Percentiles rank a stretch among this genome's conserved stretches.
phyloP scores from a whole-genome alignment of 768 basidiomycete species.

The Amanita rubescens region DNA sequence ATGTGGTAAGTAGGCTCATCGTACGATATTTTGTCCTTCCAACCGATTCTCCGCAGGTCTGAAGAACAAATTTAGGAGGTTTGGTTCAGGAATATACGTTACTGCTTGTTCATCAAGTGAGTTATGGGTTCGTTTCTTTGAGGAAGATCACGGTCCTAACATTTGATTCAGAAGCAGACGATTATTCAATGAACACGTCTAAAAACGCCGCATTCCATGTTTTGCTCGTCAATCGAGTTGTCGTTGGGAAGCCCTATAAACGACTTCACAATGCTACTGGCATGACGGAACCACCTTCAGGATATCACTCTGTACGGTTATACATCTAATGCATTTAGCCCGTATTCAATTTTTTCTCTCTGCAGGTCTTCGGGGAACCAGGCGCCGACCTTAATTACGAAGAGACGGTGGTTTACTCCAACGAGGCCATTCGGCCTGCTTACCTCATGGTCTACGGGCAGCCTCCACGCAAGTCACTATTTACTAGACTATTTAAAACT shows the following conservation, averaged over 20 bases:
- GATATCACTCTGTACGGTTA: conserved; percentile 49
- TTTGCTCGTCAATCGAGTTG: conserved; percentile 51
- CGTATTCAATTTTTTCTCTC: not conserved
- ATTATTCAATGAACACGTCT: conserved; percentile 43
- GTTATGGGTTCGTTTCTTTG: conserved; percentile 15
- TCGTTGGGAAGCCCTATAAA: conserved; percentile 52
- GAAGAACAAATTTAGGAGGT: conserved; percentile 51
- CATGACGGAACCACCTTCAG: conserved; percentile 43
- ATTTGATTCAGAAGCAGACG: conserved; percentile 50
- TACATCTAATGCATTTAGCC: not conserved
- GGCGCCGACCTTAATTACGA: conserved; percentile 60
- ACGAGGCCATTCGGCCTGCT: conserved; percentile 61
- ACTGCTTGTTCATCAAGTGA: conserved; percentile 60
- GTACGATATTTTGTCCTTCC: not conserved
- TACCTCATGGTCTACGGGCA: conserved; percentile 58
- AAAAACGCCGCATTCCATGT: conserved; percentile 37
- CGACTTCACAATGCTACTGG: conserved; percentile 41
- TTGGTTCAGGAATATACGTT: conserved; percentile 65
- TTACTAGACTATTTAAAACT: conserved; percentile 39
- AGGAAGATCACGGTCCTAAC: not conserved
- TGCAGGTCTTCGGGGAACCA: conserved; percentile 54
- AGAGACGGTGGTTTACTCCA: conserved; percentile 60
- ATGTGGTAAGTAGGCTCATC: conserved; percentile 36
- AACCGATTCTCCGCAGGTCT: conserved; percentile 27
- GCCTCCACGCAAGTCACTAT: conserved; percentile 20